phyloP scores from a whole-genome alignment of 371 early-diverging fungal species.

The Mucor circinelloides region DNA sequence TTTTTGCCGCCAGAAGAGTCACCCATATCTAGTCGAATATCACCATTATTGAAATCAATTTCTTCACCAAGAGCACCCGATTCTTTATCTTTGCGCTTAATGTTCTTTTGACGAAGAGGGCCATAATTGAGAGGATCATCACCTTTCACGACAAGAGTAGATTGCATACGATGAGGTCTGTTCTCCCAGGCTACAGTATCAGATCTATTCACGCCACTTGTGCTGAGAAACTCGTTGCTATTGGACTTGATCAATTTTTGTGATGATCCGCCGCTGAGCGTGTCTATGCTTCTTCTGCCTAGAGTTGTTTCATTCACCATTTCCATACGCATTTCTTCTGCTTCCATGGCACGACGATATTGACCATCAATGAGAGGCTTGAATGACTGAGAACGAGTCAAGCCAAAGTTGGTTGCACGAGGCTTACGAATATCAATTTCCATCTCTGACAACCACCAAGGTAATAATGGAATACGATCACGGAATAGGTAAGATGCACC shows the following conservation, averaged over 20 bases:
- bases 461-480: conserved; percentile 84
- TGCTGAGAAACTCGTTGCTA: not conserved
- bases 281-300: conserved; percentile 1
- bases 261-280: not conserved
- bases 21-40: conserved; percentile 26
- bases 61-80: conserved; percentile 25
- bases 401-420: conserved; percentile 55
- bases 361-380: conserved; percentile 54
- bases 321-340: conserved; percentile 30
- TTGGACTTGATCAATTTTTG: not conserved
- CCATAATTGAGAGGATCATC: conserved; percentile 32
- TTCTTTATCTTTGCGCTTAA: conserved; percentile 7
- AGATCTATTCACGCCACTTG: not conserved
- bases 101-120: conserved; percentile 9
- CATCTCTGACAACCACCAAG: conserved; percentile 99
- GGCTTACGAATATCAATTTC: conserved; percentile 86
- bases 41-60: conserved; percentile 23
- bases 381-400: conserved; percentile 48
- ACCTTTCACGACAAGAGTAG: conserved; percentile 20
- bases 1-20: conserved; percentile 1
- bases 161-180: conserved; percentile 30
- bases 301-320: conserved; percentile 8
- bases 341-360: conserved; percentile 44
- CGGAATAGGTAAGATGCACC: conserved; percentile 92
- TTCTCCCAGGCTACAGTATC: conserved; percentile 12